Evolutionary conservation across 1,284 basidiomycete genomes (phyloP).

Genomic region (Rugosomyces carneus): DNA sequence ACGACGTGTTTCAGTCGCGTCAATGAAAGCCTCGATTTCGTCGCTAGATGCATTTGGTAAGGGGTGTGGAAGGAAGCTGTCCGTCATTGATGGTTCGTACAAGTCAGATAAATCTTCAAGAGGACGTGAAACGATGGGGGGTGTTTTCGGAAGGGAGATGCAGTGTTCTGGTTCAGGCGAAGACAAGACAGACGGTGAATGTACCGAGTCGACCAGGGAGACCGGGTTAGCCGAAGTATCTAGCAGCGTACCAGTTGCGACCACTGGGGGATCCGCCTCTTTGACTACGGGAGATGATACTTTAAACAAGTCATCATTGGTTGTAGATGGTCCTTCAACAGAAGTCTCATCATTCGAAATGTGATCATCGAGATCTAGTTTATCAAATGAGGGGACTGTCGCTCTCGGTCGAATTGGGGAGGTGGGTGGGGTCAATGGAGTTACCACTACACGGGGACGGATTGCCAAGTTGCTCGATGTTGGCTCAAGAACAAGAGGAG

Average conservation of each 20-base stretch:
- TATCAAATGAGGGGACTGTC: conserved; percentile 1
- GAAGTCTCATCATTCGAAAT: background rate
- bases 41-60: background rate
- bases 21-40: background rate
- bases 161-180: background rate
- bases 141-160: background rate
- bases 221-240: background rate
- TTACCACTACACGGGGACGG: conserved; percentile 18
- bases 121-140: background rate
- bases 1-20: conserved; percentile 7
- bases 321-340: background rate
- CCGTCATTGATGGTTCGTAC: background rate
- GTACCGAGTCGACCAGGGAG: background rate
- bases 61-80: no score
- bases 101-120: background rate
- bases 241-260: background rate
- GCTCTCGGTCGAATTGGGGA: conserved; percentile 24
- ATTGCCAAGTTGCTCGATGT: background rate
- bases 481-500: conserved; percentile 7
- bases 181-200: background rate
- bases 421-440: conserved; percentile 33
- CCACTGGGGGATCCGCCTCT: background rate
- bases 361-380: background rate
- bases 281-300: background rate
- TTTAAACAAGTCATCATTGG: background rate